Evolutionary conservation across 2,329 filamentous ascomycete species (phyloP).

Genomic region (Coccinonectria pachysandricola): DNA sequence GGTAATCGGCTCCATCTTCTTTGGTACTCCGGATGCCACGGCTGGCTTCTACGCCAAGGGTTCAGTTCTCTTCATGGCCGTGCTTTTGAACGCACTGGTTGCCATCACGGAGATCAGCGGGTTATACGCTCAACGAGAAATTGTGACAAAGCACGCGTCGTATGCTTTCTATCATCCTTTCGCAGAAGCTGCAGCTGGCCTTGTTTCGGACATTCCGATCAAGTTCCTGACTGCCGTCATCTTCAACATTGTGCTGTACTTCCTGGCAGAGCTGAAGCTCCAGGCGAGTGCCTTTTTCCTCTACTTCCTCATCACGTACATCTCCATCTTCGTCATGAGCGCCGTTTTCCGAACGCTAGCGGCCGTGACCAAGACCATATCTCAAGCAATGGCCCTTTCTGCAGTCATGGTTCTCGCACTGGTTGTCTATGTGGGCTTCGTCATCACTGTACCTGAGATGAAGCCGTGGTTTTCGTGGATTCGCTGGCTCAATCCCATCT

Average conservation of each 20-base stretch:
- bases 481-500: conserved; percentile 62
- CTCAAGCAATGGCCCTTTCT: conserved; percentile 43
- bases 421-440: conserved; percentile 18
- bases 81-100: conserved; percentile 48
- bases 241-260: conserved; percentile 51
- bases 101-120: conserved; percentile 45
- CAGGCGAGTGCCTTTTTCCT: conserved; percentile 63
- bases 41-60: conserved; percentile 43
- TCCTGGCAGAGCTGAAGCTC: conserved; percentile 42
- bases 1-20: conserved; percentile 54
- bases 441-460: conserved; percentile 24
- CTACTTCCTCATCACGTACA: conserved; percentile 61
- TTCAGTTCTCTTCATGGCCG: conserved; percentile 48
- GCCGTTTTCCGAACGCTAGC: conserved; percentile 68
- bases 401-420: conserved; percentile 48
- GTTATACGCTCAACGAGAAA: conserved; percentile 34
- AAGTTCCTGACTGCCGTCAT: conserved; percentile 39
- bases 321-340: conserved; percentile 61
- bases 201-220: conserved; percentile 45
- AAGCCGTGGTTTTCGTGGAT: conserved; percentile 68
- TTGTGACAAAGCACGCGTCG: conserved; percentile 38
- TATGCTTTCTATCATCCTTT: conserved; percentile 43
- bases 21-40: conserved; percentile 37
- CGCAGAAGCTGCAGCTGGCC: conserved; percentile 43
- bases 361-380: conserved; percentile 55